phyloP scores from a whole-genome alignment of 2,329 filamentous ascomycete genomes.

The Neonectria sp. region DNA sequence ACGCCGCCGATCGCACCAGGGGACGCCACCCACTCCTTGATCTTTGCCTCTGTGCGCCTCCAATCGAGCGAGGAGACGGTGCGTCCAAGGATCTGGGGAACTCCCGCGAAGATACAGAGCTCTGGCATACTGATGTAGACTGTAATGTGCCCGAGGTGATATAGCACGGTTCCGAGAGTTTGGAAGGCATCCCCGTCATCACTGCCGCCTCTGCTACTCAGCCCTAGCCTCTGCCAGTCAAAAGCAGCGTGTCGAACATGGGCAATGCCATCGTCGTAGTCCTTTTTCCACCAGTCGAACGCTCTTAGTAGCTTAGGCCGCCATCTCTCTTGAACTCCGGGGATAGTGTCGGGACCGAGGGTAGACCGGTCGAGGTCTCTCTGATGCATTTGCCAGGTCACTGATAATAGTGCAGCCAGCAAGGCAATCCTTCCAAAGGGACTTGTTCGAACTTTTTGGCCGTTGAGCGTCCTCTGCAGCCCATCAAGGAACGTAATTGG shows the following conservation, averaged over 20 bases:
- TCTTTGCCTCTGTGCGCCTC: slow-evolving; percentile 48
- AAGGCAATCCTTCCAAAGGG: slow-evolving; percentile 47
- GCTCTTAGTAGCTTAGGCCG: slow-evolving; percentile 45
- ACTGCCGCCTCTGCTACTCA: slow-evolving; percentile 45
- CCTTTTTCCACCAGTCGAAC: slow-evolving; percentile 50
- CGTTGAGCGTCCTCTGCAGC: slow-evolving; percentile 45
- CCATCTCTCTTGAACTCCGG: slow-evolving; percentile 48
- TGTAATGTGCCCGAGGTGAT: slow-evolving; percentile 48
- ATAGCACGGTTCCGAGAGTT: slow-evolving; percentile 46
- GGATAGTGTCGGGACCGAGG: slow-evolving; percentile 44
- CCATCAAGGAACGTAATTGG: slow-evolving; percentile 48
- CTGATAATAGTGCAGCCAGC: slow-evolving; percentile 43
- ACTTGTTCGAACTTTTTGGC: slow-evolving; percentile 46
- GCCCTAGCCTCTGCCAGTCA: slow-evolving; percentile 47
- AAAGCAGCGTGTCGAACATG: slow-evolving; percentile 48
- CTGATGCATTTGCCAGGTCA: slow-evolving; percentile 50
- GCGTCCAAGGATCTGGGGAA: slow-evolving; percentile 46
- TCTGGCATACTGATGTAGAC: slow-evolving; percentile 50
- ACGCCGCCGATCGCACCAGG: slow-evolving; percentile 48
- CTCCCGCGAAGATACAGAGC: slow-evolving; percentile 48
- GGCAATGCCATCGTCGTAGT: slow-evolving; percentile 48
- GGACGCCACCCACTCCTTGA: slow-evolving; percentile 48
- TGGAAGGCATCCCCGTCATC: slow-evolving; percentile 48
- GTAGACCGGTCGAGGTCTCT: slow-evolving; percentile 46
- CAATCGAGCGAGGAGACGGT: slow-evolving; percentile 47